A percentile compares a stretch with the other conserved stretches of the same genome.
phyloP scores from a whole-genome alignment of 495 filamentous ascomycete species.

The Neurospora intermedia region DNA sequence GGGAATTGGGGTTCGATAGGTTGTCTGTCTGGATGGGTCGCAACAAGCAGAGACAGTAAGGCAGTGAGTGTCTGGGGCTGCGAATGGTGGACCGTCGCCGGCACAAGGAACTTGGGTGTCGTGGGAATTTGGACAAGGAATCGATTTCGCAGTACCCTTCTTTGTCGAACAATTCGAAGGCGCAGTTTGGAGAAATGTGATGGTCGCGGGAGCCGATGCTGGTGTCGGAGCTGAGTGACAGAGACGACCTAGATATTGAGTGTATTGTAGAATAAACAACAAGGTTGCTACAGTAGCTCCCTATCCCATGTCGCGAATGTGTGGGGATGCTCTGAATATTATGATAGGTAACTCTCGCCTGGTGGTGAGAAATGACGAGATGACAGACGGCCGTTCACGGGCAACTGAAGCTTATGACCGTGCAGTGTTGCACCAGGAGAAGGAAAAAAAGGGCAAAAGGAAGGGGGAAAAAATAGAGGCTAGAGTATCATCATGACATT shows the following conservation, averaged over 20 bases:
- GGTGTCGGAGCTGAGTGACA: neutral
- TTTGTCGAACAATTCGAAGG: neutral
- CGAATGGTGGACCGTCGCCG: neutral
- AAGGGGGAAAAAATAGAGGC: neutral
- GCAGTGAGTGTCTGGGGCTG: too few species aligned
- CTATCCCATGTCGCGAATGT: neutral
- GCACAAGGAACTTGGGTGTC: neutral
- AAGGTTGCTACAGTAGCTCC: neutral
- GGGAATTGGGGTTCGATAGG: neutral
- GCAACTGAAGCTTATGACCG: neutral
- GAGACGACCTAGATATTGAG: neutral
- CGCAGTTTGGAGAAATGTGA: neutral
- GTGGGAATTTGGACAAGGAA: neutral
- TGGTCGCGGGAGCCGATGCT: neutral
- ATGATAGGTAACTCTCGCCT: neutral
- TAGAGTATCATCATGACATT: neutral
- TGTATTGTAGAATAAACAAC: neutral
- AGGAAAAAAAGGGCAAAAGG: neutral
- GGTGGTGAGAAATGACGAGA: neutral
- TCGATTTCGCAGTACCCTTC: too few species aligned
- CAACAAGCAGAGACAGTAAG: neutral
- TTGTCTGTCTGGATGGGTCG: neutral
- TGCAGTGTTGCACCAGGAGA: neutral
- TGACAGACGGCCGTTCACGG: neutral
- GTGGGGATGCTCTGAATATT: neutral